phyloP scores from a whole-genome alignment of 192 early-diverging fungal species.

The Entrophospora sp. region DNA sequence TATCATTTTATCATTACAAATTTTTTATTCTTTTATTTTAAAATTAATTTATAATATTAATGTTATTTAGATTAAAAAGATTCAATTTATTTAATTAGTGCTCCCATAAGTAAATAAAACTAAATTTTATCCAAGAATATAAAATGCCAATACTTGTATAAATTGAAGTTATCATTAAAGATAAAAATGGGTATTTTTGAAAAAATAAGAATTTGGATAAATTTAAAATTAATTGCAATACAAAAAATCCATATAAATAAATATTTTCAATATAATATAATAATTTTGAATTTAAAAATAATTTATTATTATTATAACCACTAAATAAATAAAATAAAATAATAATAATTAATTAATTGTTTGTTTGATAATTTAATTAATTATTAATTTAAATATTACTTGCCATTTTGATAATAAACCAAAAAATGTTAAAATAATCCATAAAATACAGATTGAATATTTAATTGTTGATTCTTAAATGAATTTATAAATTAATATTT shows the following conservation, averaged over 20 bases:
- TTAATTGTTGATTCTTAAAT: background rate
- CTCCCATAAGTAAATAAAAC: slow-evolving; percentile 27
- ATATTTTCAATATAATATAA: slow-evolving; percentile 34
- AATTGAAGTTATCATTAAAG: slow-evolving; percentile 70
- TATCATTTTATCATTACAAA: no score
- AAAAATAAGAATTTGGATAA: no score
- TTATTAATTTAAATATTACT: background rate
- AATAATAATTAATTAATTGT: background rate
- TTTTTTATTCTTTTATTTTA: no score
- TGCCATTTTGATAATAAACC: background rate
- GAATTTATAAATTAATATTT: background rate
- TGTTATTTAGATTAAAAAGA: no score
- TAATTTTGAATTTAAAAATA: slow-evolving; percentile 7
- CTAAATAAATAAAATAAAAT: background rate
- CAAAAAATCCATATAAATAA: slow-evolving; percentile 49
- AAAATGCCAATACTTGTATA: slow-evolving; percentile 68
- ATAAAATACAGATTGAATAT: slow-evolving; percentile 1
- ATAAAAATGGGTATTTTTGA: slow-evolving; percentile 63
- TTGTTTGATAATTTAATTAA: background rate
- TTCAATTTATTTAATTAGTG: no score
- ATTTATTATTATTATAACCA: no score
- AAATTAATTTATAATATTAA: no score
- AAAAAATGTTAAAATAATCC: background rate
- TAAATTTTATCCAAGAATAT: slow-evolving; percentile 58
- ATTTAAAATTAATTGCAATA: no score